Conservation (phyloP, 306 rosid species). For the Pachyrhizus erosus region DNA sequence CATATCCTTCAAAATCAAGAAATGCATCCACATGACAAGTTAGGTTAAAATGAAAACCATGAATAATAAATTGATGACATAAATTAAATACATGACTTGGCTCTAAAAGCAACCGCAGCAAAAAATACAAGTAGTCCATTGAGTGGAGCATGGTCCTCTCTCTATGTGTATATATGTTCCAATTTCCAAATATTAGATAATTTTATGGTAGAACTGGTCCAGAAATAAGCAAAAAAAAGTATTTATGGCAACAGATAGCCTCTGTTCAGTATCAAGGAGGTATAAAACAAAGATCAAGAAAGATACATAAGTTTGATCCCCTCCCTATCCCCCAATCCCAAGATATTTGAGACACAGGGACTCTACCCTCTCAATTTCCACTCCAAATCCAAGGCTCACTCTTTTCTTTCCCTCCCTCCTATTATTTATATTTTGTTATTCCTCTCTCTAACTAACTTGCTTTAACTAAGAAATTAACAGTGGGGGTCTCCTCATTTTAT, state of each 20-base stretch:
- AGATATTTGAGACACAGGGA: not conserved
- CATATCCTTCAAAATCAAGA: conserved; percentile 64
- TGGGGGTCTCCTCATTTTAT: not conserved
- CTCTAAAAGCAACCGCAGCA: conserved; percentile 30
- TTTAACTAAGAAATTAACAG: not conserved
- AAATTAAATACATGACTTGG: conserved; percentile 20
- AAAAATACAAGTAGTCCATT: not conserved
- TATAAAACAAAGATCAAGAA: not conserved
- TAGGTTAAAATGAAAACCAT: conserved; percentile 34
- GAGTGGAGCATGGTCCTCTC: conserved; percentile 27
- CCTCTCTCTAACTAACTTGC: not conserved
- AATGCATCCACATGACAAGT: conserved; percentile 39
- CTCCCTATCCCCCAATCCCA: not conserved
- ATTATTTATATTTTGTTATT: not conserved
- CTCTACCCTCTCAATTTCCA: not conserved
- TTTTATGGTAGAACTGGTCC: conserved; percentile 24
- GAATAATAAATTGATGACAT: conserved; percentile 33
- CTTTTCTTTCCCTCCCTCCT: not conserved
- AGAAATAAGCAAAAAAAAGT: not conserved
- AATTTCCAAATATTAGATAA: conserved; percentile 24
- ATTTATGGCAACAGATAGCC: not conserved
- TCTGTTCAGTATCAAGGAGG: not conserved
- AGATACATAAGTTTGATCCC: not conserved
- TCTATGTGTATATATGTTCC: conserved; percentile 4
- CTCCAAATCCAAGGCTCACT: not conserved